Base-by-base conservation (phyloP, 2,329 filamentous ascomycete genomes). In the Chalaropsis ovoidea region DNA sequence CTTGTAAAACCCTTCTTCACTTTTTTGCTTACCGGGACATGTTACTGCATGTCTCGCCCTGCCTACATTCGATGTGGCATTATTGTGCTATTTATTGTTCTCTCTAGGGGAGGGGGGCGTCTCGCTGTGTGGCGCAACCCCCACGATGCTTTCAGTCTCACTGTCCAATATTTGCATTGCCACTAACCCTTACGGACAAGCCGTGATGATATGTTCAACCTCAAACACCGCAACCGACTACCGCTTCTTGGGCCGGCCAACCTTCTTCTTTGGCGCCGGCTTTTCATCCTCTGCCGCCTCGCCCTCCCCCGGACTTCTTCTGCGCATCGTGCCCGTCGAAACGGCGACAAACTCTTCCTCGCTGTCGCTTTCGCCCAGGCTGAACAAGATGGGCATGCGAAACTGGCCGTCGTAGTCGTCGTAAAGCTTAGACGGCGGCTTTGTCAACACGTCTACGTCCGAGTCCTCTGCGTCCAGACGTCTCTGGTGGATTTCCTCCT, bases 391-490 rank as follows among this genome's bases (percentile, higher is more conserved):
- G 0, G 94, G 95, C 87, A 99, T 95, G 67, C 85, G 82, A 73
- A 96, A 97, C n/a, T 81, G 79, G 60, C 79, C 81, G 45, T 80
- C 79, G 11, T 81, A 78, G 68, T 85, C 83, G 11, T 81, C 79
- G 68, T 85, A 83, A 22, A 79, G 81, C 71, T 86, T 85, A 35
- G 82, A 80, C 45, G 81, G 82, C 67, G 92, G 88, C 56, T 90
- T 79, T 0, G 89, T 92, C 66, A 96, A 77, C 0, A 96, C 90
- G 72, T 99, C 94, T 3, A 97, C 86, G 67, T 91, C 87, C 74
- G 97, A 94, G 71, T 97, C 94, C 76, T 99, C 94, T 13, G 88
- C 82, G 73, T 97, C 92, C 1, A 97, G 80, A 54, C 92, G 84
- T 39, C 93, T 85, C 74, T 96, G 93, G 73, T 95, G 90, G 65